Percentiles rank a stretch among this genome's conserved stretches.
These are phyloP conservation scores for Zygotorulaspora sp. DNA, from an alignment of 805 yeast genomes.

Conservation along the genomic window DNA sequence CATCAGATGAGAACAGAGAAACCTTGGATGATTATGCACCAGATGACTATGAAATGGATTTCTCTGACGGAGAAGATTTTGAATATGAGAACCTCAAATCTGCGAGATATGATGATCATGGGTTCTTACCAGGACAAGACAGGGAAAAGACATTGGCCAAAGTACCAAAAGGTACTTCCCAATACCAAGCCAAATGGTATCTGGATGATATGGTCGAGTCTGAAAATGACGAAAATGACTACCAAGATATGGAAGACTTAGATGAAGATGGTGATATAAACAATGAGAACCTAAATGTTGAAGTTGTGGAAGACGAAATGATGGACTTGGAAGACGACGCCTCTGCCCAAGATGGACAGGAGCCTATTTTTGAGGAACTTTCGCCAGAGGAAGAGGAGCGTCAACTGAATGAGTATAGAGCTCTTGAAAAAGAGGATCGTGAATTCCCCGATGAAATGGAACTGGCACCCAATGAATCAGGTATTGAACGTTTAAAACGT, in stretches of 20 bases:
- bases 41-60: constrained; percentile 45
- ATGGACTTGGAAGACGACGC: constrained; percentile 36
- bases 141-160: constrained; percentile 35
- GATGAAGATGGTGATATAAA: constrained; percentile 25
- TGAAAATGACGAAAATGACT: constrained; percentile 38
- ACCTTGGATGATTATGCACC: constrained; percentile 58
- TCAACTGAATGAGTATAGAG: constrained; percentile 66
- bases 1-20: constrained; percentile 46
- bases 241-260: constrained; percentile 27
- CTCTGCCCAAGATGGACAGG: constrained; percentile 40
- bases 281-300: constrained; percentile 29
- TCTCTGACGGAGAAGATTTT: constrained; percentile 37
- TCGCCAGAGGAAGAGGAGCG: constrained; percentile 77
- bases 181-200: constrained; percentile 76
- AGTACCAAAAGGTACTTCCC: constrained; percentile 73
- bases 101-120: constrained; percentile 40
- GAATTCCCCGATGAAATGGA: constrained; percentile 97
- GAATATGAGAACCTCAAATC: constrained; percentile 30
- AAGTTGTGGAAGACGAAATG: constrained; percentile 31
- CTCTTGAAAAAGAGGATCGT: constrained; percentile 70
- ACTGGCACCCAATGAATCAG: constrained; percentile 69
- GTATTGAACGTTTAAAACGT: constrained; percentile 64
- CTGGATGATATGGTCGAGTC: constrained; percentile 49
- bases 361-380: constrained; percentile 66
- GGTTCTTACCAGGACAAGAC: constrained; percentile 37